phyloP scores from a whole-genome alignment of 495 filamentous ascomycete species.

The Echria macrotheca region DNA sequence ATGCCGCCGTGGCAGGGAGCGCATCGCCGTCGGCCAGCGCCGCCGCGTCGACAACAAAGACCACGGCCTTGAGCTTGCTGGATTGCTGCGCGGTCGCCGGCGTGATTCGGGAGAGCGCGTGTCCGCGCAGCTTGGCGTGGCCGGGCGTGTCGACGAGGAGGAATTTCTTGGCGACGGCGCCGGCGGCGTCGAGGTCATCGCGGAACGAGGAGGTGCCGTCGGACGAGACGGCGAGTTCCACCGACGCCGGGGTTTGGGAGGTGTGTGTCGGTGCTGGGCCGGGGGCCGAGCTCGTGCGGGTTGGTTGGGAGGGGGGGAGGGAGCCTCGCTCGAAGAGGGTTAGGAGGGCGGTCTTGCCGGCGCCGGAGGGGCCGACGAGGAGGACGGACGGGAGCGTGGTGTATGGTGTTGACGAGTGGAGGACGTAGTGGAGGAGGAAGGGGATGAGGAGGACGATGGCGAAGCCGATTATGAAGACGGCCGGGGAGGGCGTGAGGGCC shows the following conservation, averaged over 20 bases:
- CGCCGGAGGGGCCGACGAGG: slow-evolving; percentile 74
- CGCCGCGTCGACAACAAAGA: slow-evolving; percentile 86
- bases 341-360: slow-evolving; percentile 83
- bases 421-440: slow-evolving; percentile 67
- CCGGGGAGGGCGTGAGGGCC: slow-evolving; percentile 45
- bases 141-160: slow-evolving; percentile 84
- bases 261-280: slow-evolving; percentile 71
- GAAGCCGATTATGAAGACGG: slow-evolving; percentile 58
- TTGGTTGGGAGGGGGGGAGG: not conserved
- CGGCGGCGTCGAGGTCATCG: slow-evolving; percentile 45
- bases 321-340: slow-evolving; percentile 55
- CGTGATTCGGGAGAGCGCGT: slow-evolving; percentile 51
- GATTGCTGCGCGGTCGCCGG: slow-evolving; percentile 60
- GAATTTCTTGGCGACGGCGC: slow-evolving; percentile 60
- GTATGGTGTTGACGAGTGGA: slow-evolving; percentile 56
- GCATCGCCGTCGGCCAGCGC: slow-evolving; percentile 50
- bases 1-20: slow-evolving; percentile 40
- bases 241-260: slow-evolving; percentile 66
- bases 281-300: no score
- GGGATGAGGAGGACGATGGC: slow-evolving; percentile 69
- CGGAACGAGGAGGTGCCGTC: slow-evolving; percentile 53
- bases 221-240: slow-evolving; percentile 66
- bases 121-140: slow-evolving; percentile 82
- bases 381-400: slow-evolving; percentile 74
- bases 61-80: slow-evolving; percentile 63